phyloP scores from a whole-genome alignment of 164 flowering plant species.

The Sextonia rubra region DNA sequence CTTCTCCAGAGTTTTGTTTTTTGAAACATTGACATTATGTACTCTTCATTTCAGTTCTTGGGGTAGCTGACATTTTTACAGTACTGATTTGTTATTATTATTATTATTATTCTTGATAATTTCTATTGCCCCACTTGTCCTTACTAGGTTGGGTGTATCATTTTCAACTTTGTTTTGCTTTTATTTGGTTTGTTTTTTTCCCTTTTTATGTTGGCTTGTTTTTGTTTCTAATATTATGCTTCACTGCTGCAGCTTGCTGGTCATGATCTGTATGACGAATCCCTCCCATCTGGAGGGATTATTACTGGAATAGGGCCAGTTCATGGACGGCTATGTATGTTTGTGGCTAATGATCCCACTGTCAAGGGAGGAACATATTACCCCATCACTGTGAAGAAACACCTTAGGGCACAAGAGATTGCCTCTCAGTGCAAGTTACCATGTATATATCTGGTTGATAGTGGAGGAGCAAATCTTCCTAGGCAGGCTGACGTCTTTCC shows the following conservation, averaged over 20 bases:
- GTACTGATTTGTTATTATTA: too few species aligned
- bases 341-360: conserved; percentile 96
- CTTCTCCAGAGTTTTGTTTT: too few species aligned
- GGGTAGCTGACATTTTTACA: neutral
- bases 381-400: conserved; percentile 95
- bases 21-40: too few species aligned
- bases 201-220: neutral
- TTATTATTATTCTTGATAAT: neutral
- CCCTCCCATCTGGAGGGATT: conserved; percentile 88
- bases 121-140: neutral
- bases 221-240: conserved; percentile 6
- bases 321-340: conserved; percentile 89
- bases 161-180: neutral
- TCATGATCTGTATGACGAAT: conserved; percentile 77
- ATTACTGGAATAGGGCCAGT: conserved; percentile 89
- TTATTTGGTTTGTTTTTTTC: too few species aligned
- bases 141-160: neutral
- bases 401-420: conserved; percentile 97
- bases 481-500: conserved; percentile 97
- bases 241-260: conserved; percentile 77
- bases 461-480: conserved; percentile 99
- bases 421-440: conserved; percentile 84
- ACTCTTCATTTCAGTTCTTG: neutral
- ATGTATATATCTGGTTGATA: conserved; percentile 93
- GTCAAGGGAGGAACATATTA: conserved; percentile 96